These are phyloP conservation scores for Globisporangium okanoganense DNA, from an alignment of 352 stramenopile genomes.

Conservation along the genomic window DNA sequence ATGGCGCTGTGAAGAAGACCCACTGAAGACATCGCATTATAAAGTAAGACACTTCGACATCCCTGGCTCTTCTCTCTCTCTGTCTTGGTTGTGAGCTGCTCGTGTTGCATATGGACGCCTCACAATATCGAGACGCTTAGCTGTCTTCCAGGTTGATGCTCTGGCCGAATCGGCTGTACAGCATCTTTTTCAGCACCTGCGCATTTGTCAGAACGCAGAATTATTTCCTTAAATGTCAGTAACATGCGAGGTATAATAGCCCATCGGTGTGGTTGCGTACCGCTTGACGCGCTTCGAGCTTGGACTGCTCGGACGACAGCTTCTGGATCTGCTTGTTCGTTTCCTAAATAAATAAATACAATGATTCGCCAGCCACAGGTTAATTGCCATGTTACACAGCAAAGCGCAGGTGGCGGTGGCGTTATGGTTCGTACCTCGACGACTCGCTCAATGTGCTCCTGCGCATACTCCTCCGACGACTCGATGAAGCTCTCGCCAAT, in stretches of 20 bases:
- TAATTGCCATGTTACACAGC: not conserved
- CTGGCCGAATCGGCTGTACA: conserved; percentile 96
- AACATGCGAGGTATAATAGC: too few species aligned
- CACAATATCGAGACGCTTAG: conserved; percentile 31
- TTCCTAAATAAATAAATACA: conserved; percentile 26
- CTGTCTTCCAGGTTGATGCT: conserved; percentile 97
- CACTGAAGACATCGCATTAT: not conserved
- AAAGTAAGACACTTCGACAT: not conserved
- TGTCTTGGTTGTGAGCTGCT: not conserved
- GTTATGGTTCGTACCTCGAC: conserved; percentile 53
- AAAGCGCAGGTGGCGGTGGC: not conserved
- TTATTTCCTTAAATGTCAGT: too few species aligned
- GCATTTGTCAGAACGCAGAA: not conserved
- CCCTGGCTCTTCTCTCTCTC: not conserved
- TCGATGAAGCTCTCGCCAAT: conserved; percentile 96
- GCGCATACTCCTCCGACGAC: conserved; percentile 91
- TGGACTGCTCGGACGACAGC: conserved; percentile 82
- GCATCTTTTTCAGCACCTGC: conserved; percentile 85
- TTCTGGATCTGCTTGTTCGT: conserved; percentile 78
- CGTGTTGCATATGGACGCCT: too few species aligned
- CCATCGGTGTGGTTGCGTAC: conserved; percentile 40
- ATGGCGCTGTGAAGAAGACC: not conserved
- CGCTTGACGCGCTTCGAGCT: conserved; percentile 87
- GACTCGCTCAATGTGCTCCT: conserved; percentile 91
- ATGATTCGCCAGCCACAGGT: not conserved